These are phyloP conservation scores for Paxillus rubicundulus DNA, from an alignment of 768 basidiomycete species.

Conservation along the genomic window DNA sequence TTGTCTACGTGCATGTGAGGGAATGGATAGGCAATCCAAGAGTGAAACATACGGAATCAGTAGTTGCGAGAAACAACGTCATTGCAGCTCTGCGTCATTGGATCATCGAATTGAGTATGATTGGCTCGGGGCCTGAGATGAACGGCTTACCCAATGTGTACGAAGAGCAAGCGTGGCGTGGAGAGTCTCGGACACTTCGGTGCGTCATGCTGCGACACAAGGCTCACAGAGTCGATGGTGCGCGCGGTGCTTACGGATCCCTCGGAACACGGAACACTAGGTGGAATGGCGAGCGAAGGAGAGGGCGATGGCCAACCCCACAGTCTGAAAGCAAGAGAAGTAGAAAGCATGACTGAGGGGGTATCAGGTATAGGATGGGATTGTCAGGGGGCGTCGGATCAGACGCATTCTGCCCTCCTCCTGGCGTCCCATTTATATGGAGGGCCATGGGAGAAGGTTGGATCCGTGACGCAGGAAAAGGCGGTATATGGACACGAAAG, in stretches of 20 bases:
- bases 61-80: conserved; percentile 82
- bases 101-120: conserved; percentile 9
- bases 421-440: conserved; percentile 26
- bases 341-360: conserved; percentile 14
- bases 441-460: conserved; percentile 19
- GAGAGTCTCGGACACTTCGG: conserved; percentile 38
- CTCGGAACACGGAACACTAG: conserved; percentile 15
- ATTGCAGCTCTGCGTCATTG: conserved; percentile 59
- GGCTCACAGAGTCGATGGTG: conserved; percentile 22
- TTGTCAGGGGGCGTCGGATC: conserved; percentile 3
- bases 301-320: conserved; percentile 3
- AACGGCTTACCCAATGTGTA: conserved; percentile 62
- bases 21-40: neutral
- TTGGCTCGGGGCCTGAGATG: neutral
- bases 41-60: conserved; percentile 63
- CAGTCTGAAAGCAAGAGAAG: conserved; percentile 8
- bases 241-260: conserved; percentile 16
- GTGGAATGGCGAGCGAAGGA: conserved; percentile 1
- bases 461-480: conserved; percentile 11
- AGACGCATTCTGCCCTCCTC: conserved; percentile 1
- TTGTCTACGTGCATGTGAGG: conserved; percentile 39
- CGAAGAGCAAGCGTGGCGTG: conserved; percentile 53
- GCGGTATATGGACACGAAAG: conserved; percentile 11
- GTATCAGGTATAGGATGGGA: neutral
- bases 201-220: conserved; percentile 19